phyloP scores from a whole-genome alignment of 2,329 filamentous ascomycete genomes.

The Fusarium brevicatenulatum region DNA sequence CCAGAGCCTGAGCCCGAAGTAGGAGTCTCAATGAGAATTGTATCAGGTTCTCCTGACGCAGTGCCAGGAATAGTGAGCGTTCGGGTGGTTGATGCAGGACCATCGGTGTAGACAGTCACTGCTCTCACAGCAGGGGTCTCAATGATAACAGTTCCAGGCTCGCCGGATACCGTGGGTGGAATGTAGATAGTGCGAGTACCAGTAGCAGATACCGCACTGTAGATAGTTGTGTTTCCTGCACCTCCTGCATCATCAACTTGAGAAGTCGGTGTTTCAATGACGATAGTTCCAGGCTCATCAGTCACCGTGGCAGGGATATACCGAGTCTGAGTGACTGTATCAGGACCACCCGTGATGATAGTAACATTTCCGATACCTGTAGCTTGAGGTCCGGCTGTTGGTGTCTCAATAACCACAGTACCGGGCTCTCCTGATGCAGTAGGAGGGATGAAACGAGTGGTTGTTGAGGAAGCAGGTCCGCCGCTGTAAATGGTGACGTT shows the following conservation, averaged over 20 bases:
- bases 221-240: background rate
- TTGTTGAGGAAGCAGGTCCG: background rate
- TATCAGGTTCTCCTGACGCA: background rate
- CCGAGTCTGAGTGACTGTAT: background rate
- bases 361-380: constrained; percentile 11
- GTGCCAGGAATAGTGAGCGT: background rate
- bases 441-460: background rate
- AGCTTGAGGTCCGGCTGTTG: constrained; percentile 4
- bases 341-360: constrained; percentile 1
- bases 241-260: background rate
- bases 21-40: constrained; percentile 4
- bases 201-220: background rate
- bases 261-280: constrained; percentile 1
- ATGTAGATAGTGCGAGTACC: background rate
- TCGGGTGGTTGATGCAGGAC: background rate
- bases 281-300: constrained; percentile 3
- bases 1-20: background rate
- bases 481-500: constrained; percentile 20
- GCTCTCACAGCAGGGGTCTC: background rate
- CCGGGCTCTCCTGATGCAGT: background rate
- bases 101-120: background rate
- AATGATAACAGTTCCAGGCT: constrained; percentile 8
- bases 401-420: constrained; percentile 18
- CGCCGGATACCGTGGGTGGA: background rate
- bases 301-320: constrained; percentile 3